Percentiles rank a stretch among this genome's conserved stretches.
Conservation (phyloP, 371 early-diverging fungal genomes). For the Circinella minor region DNA sequence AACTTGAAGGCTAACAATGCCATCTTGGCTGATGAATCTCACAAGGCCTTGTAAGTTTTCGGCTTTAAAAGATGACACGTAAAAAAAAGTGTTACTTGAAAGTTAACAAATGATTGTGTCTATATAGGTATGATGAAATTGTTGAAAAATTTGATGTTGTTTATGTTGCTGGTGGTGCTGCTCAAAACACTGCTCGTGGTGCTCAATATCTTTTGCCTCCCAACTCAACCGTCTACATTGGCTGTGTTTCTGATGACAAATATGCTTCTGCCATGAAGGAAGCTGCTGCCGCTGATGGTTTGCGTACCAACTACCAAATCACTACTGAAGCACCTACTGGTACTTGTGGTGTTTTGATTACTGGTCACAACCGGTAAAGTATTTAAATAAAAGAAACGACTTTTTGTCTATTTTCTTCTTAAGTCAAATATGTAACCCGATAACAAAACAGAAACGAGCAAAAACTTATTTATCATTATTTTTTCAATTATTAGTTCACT, state of each 20-base stretch:
- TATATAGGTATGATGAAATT: conserved; percentile 76
- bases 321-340: conserved; percentile 83
- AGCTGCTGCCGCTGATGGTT: conserved; percentile 86
- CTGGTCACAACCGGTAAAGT: conserved; percentile 80
- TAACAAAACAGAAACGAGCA: no score
- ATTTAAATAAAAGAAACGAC: no score
- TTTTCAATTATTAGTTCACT: conserved; percentile 62
- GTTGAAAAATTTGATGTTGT: conserved; percentile 70
- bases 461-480: not conserved
- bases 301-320: conserved; percentile 83
- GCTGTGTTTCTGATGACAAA: conserved; percentile 88
- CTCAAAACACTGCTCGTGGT: conserved; percentile 94
- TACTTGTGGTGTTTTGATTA: conserved; percentile 93
- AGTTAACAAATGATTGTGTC: not conserved
- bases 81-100: not conserved
- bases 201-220: conserved; percentile 89
- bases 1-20: conserved; percentile 92
- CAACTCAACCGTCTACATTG: conserved; percentile 88
- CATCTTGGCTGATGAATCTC: conserved; percentile 90
- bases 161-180: conserved; percentile 95
- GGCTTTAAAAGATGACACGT: not conserved
- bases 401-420: no score
- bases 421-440: no score
- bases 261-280: conserved; percentile 72
- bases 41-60: conserved; percentile 73